Conservation (phyloP, 1,284 basidiomycete species). For the Malassezia brasiliensis region DNA sequence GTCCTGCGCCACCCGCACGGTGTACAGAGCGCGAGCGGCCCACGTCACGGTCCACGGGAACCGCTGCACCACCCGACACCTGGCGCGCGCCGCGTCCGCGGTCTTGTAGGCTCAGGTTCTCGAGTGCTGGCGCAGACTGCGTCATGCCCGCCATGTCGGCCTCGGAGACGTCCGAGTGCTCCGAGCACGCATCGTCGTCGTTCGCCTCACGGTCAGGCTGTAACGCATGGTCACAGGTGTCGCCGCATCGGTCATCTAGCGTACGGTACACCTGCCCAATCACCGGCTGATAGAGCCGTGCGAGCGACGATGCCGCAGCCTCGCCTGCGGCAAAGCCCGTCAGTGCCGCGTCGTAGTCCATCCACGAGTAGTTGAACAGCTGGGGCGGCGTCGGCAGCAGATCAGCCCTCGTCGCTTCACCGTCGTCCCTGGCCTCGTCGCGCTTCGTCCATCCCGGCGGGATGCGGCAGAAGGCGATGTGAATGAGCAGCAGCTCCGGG, state of each 20-base stretch:
- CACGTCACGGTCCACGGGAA: not conserved
- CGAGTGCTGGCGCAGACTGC: constrained; percentile 31
- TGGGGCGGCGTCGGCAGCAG: constrained; percentile 32
- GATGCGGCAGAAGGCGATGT: constrained; percentile 39
- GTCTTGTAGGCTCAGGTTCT: not conserved
- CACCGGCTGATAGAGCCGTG: constrained; percentile 23
- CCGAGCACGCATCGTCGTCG: not conserved
- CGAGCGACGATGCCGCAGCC: constrained; percentile 33
- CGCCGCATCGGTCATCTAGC: not conserved
- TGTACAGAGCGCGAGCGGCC: not conserved
- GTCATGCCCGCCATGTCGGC: constrained; percentile 23
- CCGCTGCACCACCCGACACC: no score
- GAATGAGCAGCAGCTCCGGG: constrained; percentile 36
- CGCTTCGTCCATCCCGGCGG: constrained; percentile 22
- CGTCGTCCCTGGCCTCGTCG: constrained; percentile 1
- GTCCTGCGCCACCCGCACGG: not conserved
- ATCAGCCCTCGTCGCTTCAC: not conserved
- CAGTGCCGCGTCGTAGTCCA: constrained; percentile 38
- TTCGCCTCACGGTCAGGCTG: not conserved
- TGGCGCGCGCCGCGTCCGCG: not conserved
- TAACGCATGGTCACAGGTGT: not conserved
- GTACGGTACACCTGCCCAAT: not conserved
- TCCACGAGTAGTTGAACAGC: constrained; percentile 37
- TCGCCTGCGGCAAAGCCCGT: constrained; percentile 38
- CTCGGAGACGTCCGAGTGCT: constrained; percentile 15